Evolutionary conservation across 495 filamentous ascomycete species (phyloP).

Genomic region (Penicillium malachiteum): DNA sequence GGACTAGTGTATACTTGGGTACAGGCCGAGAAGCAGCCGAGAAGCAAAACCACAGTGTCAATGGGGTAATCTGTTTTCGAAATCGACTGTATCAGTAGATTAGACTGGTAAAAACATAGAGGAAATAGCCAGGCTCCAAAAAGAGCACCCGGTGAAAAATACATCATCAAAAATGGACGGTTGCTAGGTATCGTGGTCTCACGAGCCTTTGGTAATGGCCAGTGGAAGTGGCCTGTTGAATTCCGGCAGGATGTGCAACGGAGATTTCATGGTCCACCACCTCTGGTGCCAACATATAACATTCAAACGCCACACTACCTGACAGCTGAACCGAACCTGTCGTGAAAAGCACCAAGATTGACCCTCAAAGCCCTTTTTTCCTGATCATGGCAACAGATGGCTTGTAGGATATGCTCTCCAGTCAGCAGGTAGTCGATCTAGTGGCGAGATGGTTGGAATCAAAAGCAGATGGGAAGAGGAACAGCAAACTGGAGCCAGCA

Average conservation of each 20-base stretch:
- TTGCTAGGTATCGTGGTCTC: slow-evolving; percentile 56
- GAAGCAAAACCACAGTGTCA: too few species aligned
- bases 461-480: slow-evolving; percentile 25
- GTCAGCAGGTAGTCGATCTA: slow-evolving; percentile 57
- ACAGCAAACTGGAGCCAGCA: too few species aligned
- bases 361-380: slow-evolving; percentile 49
- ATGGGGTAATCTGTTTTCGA: too few species aligned
- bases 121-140: slow-evolving; percentile 49
- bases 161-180: slow-evolving; percentile 54
- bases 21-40: too few species aligned
- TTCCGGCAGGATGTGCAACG: slow-evolving; percentile 42
- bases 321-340: slow-evolving; percentile 64
- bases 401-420: slow-evolving; percentile 61
- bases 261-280: slow-evolving; percentile 47
- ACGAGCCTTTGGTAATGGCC: slow-evolving; percentile 62
- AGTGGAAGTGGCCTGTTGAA: slow-evolving; percentile 61
- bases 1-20: too few species aligned
- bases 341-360: slow-evolving; percentile 54
- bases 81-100: slow-evolving; percentile 60
- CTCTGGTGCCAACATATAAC: slow-evolving; percentile 32
- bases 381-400: slow-evolving; percentile 65
- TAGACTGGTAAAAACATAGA: slow-evolving; percentile 56
- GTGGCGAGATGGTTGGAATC: slow-evolving; percentile 60
- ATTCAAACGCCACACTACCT: slow-evolving; percentile 61
- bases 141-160: slow-evolving; percentile 62